Evolutionary conservation across 192 early-diverging fungal genomes (phyloP).

Genomic region (Backusella luteola): DNA sequence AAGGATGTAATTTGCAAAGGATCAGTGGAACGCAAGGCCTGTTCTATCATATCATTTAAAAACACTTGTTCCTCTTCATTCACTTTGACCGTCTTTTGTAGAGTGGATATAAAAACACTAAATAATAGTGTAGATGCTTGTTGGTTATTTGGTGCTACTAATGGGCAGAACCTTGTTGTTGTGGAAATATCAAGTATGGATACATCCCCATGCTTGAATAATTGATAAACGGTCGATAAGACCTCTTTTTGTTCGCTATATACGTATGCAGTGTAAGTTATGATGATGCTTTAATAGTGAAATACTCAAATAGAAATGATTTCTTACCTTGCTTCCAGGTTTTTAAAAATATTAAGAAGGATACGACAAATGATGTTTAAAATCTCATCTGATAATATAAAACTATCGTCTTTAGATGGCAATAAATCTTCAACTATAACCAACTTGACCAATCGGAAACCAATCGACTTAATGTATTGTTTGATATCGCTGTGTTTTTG

Average conservation of each 20-base stretch:
- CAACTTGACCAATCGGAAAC: constrained; percentile 39
- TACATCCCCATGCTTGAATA: not conserved
- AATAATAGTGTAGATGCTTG: constrained; percentile 11
- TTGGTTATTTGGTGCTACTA: constrained; percentile 9
- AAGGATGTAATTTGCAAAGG: constrained; percentile 12
- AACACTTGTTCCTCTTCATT: not conserved
- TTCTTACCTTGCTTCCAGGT: constrained; percentile 40
- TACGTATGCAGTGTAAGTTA: not conserved
- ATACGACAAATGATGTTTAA: constrained; percentile 42
- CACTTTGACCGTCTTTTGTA: not conserved
- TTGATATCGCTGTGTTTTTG: constrained; percentile 40
- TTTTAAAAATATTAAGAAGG: constrained; percentile 39
- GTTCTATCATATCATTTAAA: not conserved
- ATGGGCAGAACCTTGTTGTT: not conserved
- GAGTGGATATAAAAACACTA: constrained; percentile 11
- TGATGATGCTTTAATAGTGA: too few species aligned
- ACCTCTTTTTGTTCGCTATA: constrained; percentile 6
- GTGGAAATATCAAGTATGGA: not conserved
- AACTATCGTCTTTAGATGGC: constrained; percentile 26
- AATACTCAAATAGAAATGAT: not conserved
- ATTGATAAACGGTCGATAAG: not conserved
- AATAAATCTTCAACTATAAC: constrained; percentile 30
- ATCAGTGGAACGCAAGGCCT: not conserved
- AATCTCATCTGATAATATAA: constrained; percentile 28
- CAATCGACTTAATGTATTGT: constrained; percentile 36